phyloP scores from a whole-genome alignment of 75 land plant species.

The Chamaecyparis obtusa region DNA sequence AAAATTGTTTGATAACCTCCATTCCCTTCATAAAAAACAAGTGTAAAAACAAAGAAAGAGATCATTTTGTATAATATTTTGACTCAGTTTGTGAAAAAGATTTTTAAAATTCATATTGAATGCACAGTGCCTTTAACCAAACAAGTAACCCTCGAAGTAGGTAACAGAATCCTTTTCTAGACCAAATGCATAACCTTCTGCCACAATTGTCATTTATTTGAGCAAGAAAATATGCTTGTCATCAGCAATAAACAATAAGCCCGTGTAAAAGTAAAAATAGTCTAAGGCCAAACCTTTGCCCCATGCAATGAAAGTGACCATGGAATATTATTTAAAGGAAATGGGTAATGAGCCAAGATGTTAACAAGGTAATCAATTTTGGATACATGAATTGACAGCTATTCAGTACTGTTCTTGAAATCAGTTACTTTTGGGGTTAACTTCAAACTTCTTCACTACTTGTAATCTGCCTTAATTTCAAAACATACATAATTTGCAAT shows the following conservation, averaged over 20 bases:
- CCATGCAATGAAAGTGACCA: background rate
- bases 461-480: background rate
- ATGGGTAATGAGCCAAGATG: background rate
- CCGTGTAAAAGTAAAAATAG: background rate
- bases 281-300: background rate
- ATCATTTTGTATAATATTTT: background rate
- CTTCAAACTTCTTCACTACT: background rate
- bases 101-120: background rate
- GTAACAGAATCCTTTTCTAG: background rate
- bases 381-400: background rate
- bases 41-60: background rate
- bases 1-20: background rate
- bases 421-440: background rate
- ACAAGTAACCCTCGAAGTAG: background rate
- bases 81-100: background rate
- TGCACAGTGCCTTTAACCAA: background rate
- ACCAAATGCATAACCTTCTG: background rate
- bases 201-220: background rate
- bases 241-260: slow-evolving; percentile 1
- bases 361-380: background rate
- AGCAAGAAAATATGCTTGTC: background rate
- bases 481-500: background rate
- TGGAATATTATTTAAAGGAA: background rate
- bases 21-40: background rate
- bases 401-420: background rate